A percentile compares a stretch with the other conserved stretches of the same genome.
Evolutionary conservation across 2,329 filamentous ascomycete genomes (phyloP).

Genomic region (Whalleya microplaca): DNA sequence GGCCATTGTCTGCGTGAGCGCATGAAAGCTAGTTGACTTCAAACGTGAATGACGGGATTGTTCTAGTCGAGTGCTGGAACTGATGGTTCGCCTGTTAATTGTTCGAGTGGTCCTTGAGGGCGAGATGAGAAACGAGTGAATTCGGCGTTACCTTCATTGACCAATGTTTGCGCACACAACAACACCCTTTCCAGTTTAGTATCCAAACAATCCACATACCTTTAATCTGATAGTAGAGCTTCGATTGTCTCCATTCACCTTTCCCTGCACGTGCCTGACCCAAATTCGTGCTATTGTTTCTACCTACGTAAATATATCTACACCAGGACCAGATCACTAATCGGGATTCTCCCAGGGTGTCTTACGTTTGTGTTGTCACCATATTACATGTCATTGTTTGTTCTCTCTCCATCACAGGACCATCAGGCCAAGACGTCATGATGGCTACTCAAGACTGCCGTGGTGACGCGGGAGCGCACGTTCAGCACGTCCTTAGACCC

Average conservation of each 20-base stretch:
- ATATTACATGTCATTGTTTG: background rate
- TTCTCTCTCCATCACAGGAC: background rate
- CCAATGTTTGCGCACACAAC: background rate
- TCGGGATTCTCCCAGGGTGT: background rate
- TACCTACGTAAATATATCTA: too few relatives aligned
- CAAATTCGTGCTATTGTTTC: background rate
- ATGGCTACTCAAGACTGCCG: background rate
- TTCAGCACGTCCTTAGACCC: background rate
- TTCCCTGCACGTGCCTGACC: background rate
- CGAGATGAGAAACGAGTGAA: background rate
- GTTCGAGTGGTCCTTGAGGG: background rate
- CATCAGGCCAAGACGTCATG: background rate
- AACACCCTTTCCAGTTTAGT: background rate
- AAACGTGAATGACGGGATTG: background rate
- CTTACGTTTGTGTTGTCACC: background rate
- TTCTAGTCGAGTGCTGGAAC: background rate
- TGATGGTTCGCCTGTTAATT: background rate
- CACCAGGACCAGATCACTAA: background rate
- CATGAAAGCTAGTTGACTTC: background rate
- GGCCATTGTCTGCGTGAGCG: slow-evolving; percentile 47
- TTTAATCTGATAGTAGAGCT: background rate
- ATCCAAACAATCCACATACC: background rate
- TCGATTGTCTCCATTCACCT: background rate
- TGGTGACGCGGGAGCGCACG: background rate
- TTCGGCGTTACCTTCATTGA: background rate